A percentile compares a stretch with the other conserved stretches of the same genome.
Conservation (phyloP, 192 early-diverging fungal genomes). For the Phycomyces blakesleeanus region DNA sequence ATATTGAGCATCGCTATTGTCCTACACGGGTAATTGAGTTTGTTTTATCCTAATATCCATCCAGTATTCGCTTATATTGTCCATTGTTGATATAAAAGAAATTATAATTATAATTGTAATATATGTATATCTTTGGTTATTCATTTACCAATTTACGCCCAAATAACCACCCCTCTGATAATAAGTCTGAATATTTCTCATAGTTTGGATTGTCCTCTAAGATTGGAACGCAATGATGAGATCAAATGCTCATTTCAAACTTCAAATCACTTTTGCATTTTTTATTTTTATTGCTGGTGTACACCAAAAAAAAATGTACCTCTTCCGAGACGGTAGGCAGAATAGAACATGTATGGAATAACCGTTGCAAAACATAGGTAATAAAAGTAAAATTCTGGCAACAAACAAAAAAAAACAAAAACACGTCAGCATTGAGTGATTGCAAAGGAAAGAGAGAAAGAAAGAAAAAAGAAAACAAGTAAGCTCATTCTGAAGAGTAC, state of each 20-base stretch:
- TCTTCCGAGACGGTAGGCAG: constrained; percentile 48
- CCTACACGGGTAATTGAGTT: constrained; percentile 41
- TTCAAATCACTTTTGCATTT: too few species aligned
- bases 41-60: too few species aligned
- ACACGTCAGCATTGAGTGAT: too few species aligned
- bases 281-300: too few species aligned
- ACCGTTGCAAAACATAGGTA: constrained; percentile 53
- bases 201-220: constrained; percentile 41
- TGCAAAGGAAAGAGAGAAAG: background rate
- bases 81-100: too few species aligned
- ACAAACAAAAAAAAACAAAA: background rate
- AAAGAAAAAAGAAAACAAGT: background rate
- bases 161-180: constrained; percentile 52
- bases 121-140: too few species aligned
- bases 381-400: constrained; percentile 72
- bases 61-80: background rate
- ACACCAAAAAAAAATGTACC: constrained; percentile 49
- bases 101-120: too few species aligned
- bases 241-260: too few species aligned
- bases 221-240: too few species aligned
- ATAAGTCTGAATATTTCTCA: constrained; percentile 30
- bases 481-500: background rate
- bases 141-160: constrained; percentile 54
- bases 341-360: constrained; percentile 61
- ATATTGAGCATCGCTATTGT: constrained; percentile 71